phyloP scores from a whole-genome alignment of 1,284 basidiomycete species.

The Puccinia polysora region DNA sequence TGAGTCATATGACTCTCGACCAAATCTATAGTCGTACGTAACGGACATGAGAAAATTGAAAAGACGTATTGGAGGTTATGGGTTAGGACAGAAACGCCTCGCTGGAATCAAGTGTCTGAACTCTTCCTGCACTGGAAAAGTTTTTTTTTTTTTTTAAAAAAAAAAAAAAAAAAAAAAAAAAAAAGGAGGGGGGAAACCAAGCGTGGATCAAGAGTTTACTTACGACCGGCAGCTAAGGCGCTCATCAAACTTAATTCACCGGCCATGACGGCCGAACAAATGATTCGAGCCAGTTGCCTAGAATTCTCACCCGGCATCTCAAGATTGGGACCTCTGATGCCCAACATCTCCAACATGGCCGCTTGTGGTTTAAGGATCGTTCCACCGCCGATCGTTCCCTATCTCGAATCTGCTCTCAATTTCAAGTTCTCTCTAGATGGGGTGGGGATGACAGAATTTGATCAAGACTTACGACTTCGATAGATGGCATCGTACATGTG shows the following conservation, averaged over 20 bases:
- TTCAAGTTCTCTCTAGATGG: not conserved
- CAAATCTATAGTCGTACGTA: slow-evolving; percentile 41
- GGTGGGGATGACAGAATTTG: not conserved
- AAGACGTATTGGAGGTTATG: no score
- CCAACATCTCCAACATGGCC: slow-evolving; percentile 87
- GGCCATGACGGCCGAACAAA: slow-evolving; percentile 86
- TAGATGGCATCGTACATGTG: slow-evolving; percentile 88
- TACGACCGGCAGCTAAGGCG: slow-evolving; percentile 77
- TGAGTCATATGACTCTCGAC: slow-evolving; percentile 44
- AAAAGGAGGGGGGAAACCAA: not conserved
- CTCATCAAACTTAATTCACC: slow-evolving; percentile 83
- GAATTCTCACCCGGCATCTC: slow-evolving; percentile 79
- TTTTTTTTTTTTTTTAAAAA: not conserved
- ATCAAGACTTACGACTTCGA: slow-evolving; percentile 66
- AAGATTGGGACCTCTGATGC: slow-evolving; percentile 76
- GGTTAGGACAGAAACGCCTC: no score
- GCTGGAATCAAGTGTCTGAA: no score
- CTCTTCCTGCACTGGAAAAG: no score
- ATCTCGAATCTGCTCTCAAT: slow-evolving; percentile 41
- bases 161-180: not conserved
- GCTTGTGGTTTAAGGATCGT: slow-evolving; percentile 73
- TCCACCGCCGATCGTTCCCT: slow-evolving; percentile 54
- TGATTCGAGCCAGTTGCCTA: slow-evolving; percentile 75
- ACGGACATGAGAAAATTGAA: not conserved
- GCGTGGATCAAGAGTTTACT: no score